Evolutionary conservation across 768 basidiomycete genomes (phyloP), one percentile per base, ranked within the genome.

Genomic region (Leccinum olivaceopallidum): DNA sequence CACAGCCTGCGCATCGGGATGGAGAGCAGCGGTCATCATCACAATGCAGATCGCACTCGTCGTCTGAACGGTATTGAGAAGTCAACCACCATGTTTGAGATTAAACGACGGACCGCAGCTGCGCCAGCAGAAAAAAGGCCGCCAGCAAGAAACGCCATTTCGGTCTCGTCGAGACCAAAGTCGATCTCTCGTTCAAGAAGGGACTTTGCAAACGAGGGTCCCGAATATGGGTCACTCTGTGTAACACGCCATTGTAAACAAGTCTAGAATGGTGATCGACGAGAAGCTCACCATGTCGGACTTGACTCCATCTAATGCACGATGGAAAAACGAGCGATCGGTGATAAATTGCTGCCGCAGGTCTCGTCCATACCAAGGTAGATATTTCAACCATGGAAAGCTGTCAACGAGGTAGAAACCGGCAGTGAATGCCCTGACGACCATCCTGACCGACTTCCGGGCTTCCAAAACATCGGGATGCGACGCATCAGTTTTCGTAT

Each of bases 291-390:
- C 81, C 65, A 84, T 73, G 56, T 78, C 76, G 26, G 66, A 67
- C 53, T 76, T 77, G 9, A 83, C 82, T 36, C 71, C 68, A 48
- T 72, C 65, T 4, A 86, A 68, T 49, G 82, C 81, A 2, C 73
- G 69, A 58, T 74, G 80, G 71, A 81, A 86, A 12, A 85, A 65
- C 0, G 47, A 66, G 1, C 80, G 69, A 63, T 85, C 84, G 53
- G 83, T 79, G 4, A 66, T 60, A 60, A 87, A 85, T 6, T 81
- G 83, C 2, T 75, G 74, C 55, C 78, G 77, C 5, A 88, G 74
- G 55, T 84, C 81, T 6, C 78, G 77, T 6, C 84, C 74, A 65
- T 86, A 86, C n/a, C 82, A 83, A 0, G 87, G 86, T 20, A 88
- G 64, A 65, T 81, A 82, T 49, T 65, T 64, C 24, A 77, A 62